A percentile compares a stretch with the other conserved stretches of the same genome.
phyloP scores from a whole-genome alignment of 2,329 filamentous ascomycete species.

The Arthrobotrys megalospora region DNA sequence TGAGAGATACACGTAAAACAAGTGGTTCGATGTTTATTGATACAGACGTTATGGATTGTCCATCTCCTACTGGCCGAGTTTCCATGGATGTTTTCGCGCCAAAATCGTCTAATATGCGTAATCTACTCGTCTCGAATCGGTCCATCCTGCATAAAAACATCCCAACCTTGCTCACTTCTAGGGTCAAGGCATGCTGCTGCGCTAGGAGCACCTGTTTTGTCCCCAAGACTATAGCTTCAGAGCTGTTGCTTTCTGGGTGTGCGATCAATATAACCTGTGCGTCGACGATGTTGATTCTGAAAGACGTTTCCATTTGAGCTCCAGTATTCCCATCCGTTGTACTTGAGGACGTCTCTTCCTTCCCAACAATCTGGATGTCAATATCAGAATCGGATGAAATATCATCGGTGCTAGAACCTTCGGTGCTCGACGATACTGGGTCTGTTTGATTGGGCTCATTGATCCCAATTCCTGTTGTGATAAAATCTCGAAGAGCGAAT shows the following conservation, averaged over 20 bases:
- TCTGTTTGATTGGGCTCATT: slow-evolving; percentile 69
- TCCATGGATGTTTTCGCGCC: slow-evolving; percentile 92
- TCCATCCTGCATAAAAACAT: slow-evolving; percentile 99
- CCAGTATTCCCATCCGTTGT: neutral
- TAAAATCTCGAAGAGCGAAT: slow-evolving; percentile 87
- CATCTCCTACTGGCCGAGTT: slow-evolving; percentile 74
- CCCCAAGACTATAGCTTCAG: slow-evolving; percentile 94
- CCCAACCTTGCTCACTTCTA: slow-evolving; percentile 93
- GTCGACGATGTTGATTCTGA: slow-evolving; percentile 93
- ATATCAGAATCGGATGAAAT: slow-evolving; percentile 40
- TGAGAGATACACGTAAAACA: slow-evolving; percentile 88
- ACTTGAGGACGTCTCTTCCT: neutral
- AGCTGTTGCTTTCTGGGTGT: slow-evolving; percentile 89
- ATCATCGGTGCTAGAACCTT: slow-evolving; percentile 74
- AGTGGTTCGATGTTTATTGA: slow-evolving; percentile 91
- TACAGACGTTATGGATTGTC: slow-evolving; percentile 80
- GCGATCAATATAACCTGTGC: slow-evolving; percentile 97
- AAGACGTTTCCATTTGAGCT: slow-evolving; percentile 80
- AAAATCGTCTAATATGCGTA: slow-evolving; percentile 97
- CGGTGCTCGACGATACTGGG: slow-evolving; percentile 65
- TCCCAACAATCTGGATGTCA: slow-evolving; percentile 9
- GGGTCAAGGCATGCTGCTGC: slow-evolving; percentile 91
- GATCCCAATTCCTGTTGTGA: slow-evolving; percentile 78
- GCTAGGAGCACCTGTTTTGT: slow-evolving; percentile 94
- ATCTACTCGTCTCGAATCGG: slow-evolving; percentile 88